Conservation (phyloP, 2,329 filamentous ascomycete species). For the Cryphonectria parasitica region DNA sequence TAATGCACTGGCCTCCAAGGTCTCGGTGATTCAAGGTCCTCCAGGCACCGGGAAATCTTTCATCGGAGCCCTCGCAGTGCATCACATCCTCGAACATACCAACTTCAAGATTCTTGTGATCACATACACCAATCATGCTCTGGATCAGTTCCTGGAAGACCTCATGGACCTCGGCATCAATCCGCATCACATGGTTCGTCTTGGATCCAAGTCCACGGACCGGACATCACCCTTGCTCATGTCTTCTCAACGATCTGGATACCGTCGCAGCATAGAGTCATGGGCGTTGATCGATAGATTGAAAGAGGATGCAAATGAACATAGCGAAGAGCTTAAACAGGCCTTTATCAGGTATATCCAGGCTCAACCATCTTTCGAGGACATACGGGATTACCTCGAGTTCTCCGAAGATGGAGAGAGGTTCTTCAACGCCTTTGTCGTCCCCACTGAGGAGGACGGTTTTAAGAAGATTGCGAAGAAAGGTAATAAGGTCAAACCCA, state of each 20-base stretch:
- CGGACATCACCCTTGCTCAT: slow-evolving; percentile 54
- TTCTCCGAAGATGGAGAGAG: slow-evolving; percentile 55
- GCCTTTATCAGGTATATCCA: slow-evolving; percentile 30
- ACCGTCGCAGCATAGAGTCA: slow-evolving; percentile 38
- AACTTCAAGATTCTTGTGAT: slow-evolving; percentile 62
- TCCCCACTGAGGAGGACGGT: slow-evolving; percentile 50
- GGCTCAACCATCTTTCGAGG: slow-evolving; percentile 24
- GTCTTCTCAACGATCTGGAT: slow-evolving; percentile 42
- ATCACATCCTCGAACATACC: slow-evolving; percentile 55
- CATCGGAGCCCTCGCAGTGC: slow-evolving; percentile 66
- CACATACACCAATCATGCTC: slow-evolving; percentile 70
- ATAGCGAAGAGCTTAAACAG: slow-evolving; percentile 33
- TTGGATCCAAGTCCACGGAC: slow-evolving; percentile 62
- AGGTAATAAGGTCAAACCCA: slow-evolving; percentile 47
- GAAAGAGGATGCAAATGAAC: slow-evolving; percentile 40
- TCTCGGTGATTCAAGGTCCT: slow-evolving; percentile 73
- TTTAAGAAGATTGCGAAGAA: slow-evolving; percentile 50
- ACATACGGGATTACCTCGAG: slow-evolving; percentile 49
- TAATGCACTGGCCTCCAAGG: slow-evolving; percentile 52
- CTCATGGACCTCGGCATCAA: slow-evolving; percentile 63
- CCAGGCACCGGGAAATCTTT: slow-evolving; percentile 80
- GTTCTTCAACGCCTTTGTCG: slow-evolving; percentile 60
- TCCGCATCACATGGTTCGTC: slow-evolving; percentile 55
- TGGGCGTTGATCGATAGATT: slow-evolving; percentile 48
- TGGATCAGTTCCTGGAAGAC: slow-evolving; percentile 69